Percentiles rank a stretch among this genome's conserved stretches.
phyloP scores from a whole-genome alignment of 1,139 yeast species.

The Saccharomycopsis crataegensis region DNA sequence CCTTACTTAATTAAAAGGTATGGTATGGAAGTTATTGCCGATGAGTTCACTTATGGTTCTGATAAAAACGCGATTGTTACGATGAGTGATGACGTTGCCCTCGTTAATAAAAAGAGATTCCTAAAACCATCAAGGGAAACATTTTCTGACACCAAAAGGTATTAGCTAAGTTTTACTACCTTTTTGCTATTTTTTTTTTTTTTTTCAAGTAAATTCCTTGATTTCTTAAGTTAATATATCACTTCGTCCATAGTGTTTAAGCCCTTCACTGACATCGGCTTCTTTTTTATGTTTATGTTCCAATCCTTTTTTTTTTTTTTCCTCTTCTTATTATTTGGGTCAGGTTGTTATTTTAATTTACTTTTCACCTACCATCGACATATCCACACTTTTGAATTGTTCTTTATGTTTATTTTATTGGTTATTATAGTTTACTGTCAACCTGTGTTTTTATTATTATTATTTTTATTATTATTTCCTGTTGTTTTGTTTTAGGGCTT shows the following conservation, averaged over 20 bases:
- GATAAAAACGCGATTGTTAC: slow-evolving; percentile 66
- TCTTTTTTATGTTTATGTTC: no score
- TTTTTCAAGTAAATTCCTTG: neutral
- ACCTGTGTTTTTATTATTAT: neutral
- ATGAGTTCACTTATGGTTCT: slow-evolving; percentile 70
- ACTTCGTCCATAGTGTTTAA: neutral
- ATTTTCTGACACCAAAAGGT: slow-evolving; percentile 26
- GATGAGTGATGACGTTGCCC: slow-evolving; percentile 61
- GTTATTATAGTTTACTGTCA: neutral
- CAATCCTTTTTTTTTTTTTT: no score
- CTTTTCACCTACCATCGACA: no score
- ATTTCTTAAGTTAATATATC: slow-evolving; percentile 8
- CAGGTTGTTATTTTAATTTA: no score
- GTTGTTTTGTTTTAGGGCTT: no score
- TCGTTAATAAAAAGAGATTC: slow-evolving; percentile 53
- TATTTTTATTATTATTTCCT: neutral
- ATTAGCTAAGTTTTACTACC: slow-evolving; percentile 20
- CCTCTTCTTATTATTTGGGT: no score
- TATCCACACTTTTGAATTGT: no score
- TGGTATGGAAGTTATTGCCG: slow-evolving; percentile 58
- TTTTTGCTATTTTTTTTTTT: neutral
- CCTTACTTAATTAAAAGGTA: slow-evolving; percentile 63
- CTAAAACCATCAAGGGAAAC: slow-evolving; percentile 44
- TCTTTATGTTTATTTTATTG: neutral
- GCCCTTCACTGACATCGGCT: no score